Base-by-base conservation (phyloP, 108 stramenopile genomes). In the Cyclotella cryptica region DNA sequence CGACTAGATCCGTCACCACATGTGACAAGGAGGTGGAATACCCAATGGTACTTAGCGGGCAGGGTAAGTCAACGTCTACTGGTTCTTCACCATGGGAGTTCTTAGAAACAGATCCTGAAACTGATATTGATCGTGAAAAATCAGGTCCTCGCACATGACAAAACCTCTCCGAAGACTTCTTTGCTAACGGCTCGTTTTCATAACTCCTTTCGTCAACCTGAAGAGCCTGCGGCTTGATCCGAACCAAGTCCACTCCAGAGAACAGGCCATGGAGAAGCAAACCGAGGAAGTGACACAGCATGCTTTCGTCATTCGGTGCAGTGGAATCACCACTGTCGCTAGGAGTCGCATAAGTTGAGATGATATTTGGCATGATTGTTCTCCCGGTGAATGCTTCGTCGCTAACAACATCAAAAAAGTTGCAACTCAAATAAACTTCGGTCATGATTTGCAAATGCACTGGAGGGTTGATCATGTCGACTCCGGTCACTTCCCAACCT, bases 11-110 rank as follows among this genome's bases (percentile, higher is more conserved):
- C 19, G 1, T 26, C 13, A 58, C 55, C 17, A 58, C 13, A 13
- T 58, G 26, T 21, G 55, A 58, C 55, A 58, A 19, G n/a, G 49
- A 17, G 49, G 3, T 51, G 49, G 49, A 19, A 51, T 51, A 51
- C 8, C 49, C 49, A 17, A 51, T 17, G 17, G 3, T 19, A 8
- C 8, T 19, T 19, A 51, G 49, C 17, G 49, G 6, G 35, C 35
- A 6, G 8, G 8, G 19, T 19, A 51, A 51, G 19, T 51, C 8
- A 51, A 51, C 49, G 1, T 51, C n/a, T 19, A 51, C 49, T 51
- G 49, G 19, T 51, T 8, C n/a, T 51, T 51, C 19, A 19, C 49
- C 49, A 19, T 51, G 17, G 19, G 6, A 19, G 3, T 7, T 19
- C 8, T 51, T 51, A 19, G 49, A 17, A 19, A 7, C 8, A 19